Evolutionary conservation across 2,329 filamentous ascomycete genomes (phyloP).

Genomic region (Trichophyton simii): DNA sequence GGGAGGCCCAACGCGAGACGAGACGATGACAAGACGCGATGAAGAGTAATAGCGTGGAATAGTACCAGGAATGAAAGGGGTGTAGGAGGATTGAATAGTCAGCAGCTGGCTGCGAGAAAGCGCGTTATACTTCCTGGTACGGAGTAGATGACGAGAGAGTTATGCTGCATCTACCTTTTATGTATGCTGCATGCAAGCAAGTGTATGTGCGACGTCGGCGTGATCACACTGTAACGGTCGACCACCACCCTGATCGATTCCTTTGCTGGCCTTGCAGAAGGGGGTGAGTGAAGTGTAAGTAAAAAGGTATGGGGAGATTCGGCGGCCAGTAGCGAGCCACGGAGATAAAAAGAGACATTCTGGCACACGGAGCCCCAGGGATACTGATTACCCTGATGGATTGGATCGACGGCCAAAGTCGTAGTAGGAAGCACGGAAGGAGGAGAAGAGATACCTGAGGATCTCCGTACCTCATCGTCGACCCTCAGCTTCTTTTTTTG

Average conservation of each 20-base stretch:
- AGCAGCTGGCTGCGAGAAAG: too few relatives aligned
- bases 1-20: neutral
- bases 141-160: neutral
- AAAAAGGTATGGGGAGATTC: neutral
- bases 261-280: too few relatives aligned
- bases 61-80: too few relatives aligned
- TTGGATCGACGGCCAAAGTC: neutral
- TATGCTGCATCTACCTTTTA: neutral
- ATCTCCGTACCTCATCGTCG: too few relatives aligned
- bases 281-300: too few relatives aligned
- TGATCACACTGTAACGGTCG: constrained; percentile 1
- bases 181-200: neutral
- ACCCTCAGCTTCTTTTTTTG: neutral
- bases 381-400: neutral
- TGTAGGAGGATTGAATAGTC: too few relatives aligned
- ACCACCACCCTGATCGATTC: neutral
- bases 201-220: neutral
- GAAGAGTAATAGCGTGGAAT: too few relatives aligned
- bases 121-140: neutral
- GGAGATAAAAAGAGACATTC: neutral
- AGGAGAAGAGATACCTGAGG: too few relatives aligned
- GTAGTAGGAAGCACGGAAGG: too few relatives aligned
- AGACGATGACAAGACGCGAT: neutral
- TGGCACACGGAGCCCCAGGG: neutral
- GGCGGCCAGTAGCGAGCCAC: neutral